A percentile compares a stretch with the other conserved stretches of the same genome.
These are phyloP conservation scores for Erythrophleum fordii DNA, from an alignment of 306 rosid species.

Conservation along the genomic window DNA sequence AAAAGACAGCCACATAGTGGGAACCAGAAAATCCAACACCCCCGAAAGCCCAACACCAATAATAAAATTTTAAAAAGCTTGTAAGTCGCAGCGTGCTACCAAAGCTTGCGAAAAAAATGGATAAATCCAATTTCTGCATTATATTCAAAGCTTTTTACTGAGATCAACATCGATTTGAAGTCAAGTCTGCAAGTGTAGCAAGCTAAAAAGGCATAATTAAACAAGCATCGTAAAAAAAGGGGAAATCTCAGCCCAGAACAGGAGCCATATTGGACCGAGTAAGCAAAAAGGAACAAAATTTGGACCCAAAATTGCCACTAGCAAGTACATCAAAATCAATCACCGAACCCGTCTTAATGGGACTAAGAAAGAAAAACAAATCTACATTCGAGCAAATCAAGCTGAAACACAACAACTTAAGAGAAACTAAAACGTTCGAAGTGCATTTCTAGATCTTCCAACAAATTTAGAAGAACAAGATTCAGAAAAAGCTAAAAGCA, in stretches of 20 bases:
- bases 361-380: not conserved
- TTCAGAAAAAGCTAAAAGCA: not conserved
- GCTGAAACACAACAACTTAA: slow-evolving; percentile 7
- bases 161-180: slow-evolving; percentile 26
- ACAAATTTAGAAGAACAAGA: not conserved
- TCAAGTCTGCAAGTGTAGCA: not conserved
- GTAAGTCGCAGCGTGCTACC: not conserved
- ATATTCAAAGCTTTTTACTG: not conserved
- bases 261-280: not conserved
- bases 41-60: not conserved
- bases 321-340: slow-evolving; percentile 24
- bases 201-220: slow-evolving; percentile 3
- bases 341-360: not conserved
- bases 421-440: not conserved
- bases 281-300: not conserved
- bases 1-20: not conserved
- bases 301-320: slow-evolving; percentile 8
- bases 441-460: not conserved
- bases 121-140: not conserved
- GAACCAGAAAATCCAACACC: not conserved
- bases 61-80: not conserved
- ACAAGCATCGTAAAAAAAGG: not conserved
- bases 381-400: slow-evolving; percentile 26
- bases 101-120: slow-evolving; percentile 18
- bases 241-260: not conserved